Percentiles rank a stretch among this genome's conserved stretches.
These are phyloP conservation scores for Zasmidium cellare DNA, from an alignment of 2,329 filamentous ascomycete genomes.

Conservation along the genomic window DNA sequence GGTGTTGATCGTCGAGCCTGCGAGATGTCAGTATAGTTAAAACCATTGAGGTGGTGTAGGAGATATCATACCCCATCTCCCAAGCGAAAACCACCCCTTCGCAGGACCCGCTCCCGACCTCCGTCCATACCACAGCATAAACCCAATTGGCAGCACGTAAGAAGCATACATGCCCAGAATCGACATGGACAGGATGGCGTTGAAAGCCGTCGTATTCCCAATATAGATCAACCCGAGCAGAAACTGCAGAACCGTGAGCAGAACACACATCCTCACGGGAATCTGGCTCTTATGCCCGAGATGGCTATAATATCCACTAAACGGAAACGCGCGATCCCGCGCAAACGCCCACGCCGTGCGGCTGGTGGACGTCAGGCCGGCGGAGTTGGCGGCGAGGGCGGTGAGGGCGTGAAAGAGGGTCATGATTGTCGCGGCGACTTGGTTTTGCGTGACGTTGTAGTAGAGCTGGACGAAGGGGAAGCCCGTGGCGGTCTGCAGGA, in stretches of 20 bases:
- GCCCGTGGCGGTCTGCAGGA: conserved; percentile 26
- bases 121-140: conserved; percentile 29
- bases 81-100: conserved; percentile 34
- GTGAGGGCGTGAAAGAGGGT: conserved; percentile 34
- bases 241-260: conserved; percentile 14
- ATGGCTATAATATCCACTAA: conserved; percentile 28
- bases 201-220: conserved; percentile 19
- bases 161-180: conserved; percentile 17
- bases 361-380: conserved; percentile 38
- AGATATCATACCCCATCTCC: conserved; percentile 31
- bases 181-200: conserved; percentile 15
- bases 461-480: conserved; percentile 26
- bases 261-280: conserved; percentile 13
- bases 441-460: conserved; percentile 26
- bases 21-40: conserved; percentile 7
- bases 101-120: not conserved
- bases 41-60: not conserved
- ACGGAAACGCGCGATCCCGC: conserved; percentile 38
- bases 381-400: conserved; percentile 34
- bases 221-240: conserved; percentile 17
- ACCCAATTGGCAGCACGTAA: conserved; percentile 14
- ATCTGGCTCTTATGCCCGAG: conserved; percentile 4
- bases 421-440: conserved; percentile 30
- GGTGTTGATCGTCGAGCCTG: conserved; percentile 37
- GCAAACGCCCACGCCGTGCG: conserved; percentile 38